Conservation (phyloP, 2,329 filamentous ascomycete genomes). For the Botrytis deweyae region DNA sequence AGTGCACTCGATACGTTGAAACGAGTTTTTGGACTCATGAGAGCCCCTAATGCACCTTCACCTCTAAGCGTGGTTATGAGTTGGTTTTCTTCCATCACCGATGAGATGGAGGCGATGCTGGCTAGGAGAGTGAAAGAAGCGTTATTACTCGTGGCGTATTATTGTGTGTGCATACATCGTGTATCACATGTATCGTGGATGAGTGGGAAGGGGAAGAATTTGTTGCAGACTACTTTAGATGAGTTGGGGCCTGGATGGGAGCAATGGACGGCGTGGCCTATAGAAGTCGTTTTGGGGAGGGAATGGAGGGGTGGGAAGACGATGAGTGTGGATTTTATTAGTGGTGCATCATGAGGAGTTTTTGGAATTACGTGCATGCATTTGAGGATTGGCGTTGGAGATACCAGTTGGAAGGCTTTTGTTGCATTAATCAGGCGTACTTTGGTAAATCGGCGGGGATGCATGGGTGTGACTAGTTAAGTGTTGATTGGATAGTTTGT, state of each 20-base stretch:
- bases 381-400: conserved; percentile 10
- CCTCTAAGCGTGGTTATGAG: conserved; percentile 34
- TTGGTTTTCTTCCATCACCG: conserved; percentile 43
- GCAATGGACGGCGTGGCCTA: conserved; percentile 33
- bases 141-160: conserved; percentile 42
- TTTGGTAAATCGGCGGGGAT: background rate
- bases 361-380: conserved; percentile 7
- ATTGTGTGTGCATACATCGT: conserved; percentile 43
- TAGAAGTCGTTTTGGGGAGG: conserved; percentile 24
- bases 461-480: background rate
- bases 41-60: conserved; percentile 31
- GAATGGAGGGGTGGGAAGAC: conserved; percentile 18
- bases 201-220: conserved; percentile 43
- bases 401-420: conserved; percentile 11
- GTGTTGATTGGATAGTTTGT: background rate
- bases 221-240: conserved; percentile 42
- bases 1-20: conserved; percentile 23
- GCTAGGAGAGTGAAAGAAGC: conserved; percentile 41
- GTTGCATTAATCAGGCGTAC: conserved; percentile 7
- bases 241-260: conserved; percentile 32
- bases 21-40: conserved; percentile 30
- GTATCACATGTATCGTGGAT: conserved; percentile 46
- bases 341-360: conserved; percentile 9
- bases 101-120: conserved; percentile 39
- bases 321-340: conserved; percentile 19